A percentile compares a stretch with the other conserved stretches of the same genome.
phyloP scores from a whole-genome alignment of 2,329 filamentous ascomycete species.

The Fusarium luffae region DNA sequence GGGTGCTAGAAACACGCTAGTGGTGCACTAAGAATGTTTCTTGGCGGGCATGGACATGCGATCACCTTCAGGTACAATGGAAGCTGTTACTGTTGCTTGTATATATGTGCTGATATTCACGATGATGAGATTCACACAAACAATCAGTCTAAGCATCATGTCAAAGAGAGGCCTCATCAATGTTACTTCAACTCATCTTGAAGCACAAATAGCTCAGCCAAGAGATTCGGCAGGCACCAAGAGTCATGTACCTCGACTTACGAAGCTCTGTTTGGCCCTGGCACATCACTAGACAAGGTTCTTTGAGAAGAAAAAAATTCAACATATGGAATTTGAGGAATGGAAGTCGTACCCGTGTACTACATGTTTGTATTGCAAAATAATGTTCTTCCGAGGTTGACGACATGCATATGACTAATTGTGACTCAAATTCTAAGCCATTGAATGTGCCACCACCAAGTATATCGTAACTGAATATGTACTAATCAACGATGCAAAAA shows the following conservation, averaged over 20 bases:
- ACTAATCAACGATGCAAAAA: slow-evolving; percentile 11
- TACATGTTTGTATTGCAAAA: slow-evolving; percentile 2
- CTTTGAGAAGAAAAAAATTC: slow-evolving; percentile 7
- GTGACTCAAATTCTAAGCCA: slow-evolving; percentile 12
- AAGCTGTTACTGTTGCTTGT: not conserved
- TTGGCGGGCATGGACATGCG: slow-evolving; percentile 21
- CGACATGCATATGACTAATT: not conserved
- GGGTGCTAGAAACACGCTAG: slow-evolving; percentile 38
- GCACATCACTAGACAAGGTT: slow-evolving; percentile 33
- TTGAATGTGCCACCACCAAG: slow-evolving; percentile 1
- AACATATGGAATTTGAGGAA: not conserved
- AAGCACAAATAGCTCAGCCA: slow-evolving; percentile 3
- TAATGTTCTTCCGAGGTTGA: slow-evolving; percentile 1
- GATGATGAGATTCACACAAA: not conserved
- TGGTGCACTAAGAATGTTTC: slow-evolving; percentile 32
- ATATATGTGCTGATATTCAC: slow-evolving; percentile 11
- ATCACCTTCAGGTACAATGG: slow-evolving; percentile 12
- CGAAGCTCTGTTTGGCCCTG: slow-evolving; percentile 26
- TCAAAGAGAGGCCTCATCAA: not conserved
- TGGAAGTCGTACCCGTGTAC: not conserved
- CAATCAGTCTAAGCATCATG: not conserved
- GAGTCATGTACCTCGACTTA: slow-evolving; percentile 24
- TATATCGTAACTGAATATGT: not conserved
- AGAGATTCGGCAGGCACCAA: not conserved
- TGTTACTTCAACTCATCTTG: not conserved